Evolutionary conservation across 352 stramenopile genomes (phyloP).

Genomic region (Pythium oligandrum): DNA sequence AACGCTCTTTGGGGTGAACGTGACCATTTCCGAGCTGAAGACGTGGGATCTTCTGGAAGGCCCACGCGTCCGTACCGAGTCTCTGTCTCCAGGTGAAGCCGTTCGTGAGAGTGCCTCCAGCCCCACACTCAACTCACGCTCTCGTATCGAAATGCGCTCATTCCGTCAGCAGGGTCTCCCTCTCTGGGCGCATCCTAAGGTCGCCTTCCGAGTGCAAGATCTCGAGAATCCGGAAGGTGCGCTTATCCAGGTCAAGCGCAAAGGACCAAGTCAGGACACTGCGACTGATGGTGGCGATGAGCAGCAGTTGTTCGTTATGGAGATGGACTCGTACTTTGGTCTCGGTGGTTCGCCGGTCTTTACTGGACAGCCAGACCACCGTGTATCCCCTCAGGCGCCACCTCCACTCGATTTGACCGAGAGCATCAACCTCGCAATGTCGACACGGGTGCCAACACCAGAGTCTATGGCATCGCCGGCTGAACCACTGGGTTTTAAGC

Average conservation of each 20-base stretch:
- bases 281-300: constrained; percentile 41
- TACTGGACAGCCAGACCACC: constrained; percentile 33
- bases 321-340: constrained; percentile 86
- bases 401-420: constrained; percentile 56
- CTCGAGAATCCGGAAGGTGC: constrained; percentile 39
- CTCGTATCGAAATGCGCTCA: constrained; percentile 55
- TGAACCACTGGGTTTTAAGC: neutral
- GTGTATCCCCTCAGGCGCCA: constrained; percentile 35
- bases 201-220: constrained; percentile 59
- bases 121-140: neutral
- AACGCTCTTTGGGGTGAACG: constrained; percentile 62
- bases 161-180: constrained; percentile 58
- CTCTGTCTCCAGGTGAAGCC: constrained; percentile 5
- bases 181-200: constrained; percentile 74
- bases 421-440: constrained; percentile 81
- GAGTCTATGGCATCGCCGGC: constrained; percentile 12
- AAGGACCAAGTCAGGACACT: constrained; percentile 41
- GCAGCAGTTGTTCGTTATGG: constrained; percentile 76
- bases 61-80: constrained; percentile 13
- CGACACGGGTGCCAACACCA: constrained; percentile 46
- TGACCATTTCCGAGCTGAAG: constrained; percentile 52
- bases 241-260: constrained; percentile 71
- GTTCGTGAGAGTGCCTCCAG: neutral
- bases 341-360: constrained; percentile 78
- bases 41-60: constrained; percentile 44